A percentile compares a stretch with the other conserved stretches of the same genome.
These are phyloP conservation scores for Emiliania huxleyi DNA, from an alignment of 78 protist genomes.

Conservation along the genomic window DNA sequence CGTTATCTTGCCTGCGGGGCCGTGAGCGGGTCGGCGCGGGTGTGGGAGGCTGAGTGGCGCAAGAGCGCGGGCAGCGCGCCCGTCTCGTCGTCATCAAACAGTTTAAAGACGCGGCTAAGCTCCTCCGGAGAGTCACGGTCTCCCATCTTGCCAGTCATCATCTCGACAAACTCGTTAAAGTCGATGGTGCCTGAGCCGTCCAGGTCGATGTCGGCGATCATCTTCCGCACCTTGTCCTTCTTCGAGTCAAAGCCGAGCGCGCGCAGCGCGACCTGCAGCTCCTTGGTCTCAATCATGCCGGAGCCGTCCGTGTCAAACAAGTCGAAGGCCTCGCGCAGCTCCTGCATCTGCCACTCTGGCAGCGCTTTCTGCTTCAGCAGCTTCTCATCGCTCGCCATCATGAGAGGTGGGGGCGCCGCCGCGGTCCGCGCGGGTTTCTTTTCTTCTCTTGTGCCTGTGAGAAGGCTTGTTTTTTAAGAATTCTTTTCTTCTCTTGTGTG, in stretches of 20 bases:
- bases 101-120: constrained; percentile 85
- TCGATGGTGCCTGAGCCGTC: constrained; percentile 83
- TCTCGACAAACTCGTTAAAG: constrained; percentile 80
- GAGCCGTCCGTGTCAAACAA: constrained; percentile 70
- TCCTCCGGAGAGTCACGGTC: constrained; percentile 83
- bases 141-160: constrained; percentile 90
- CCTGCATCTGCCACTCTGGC: constrained; percentile 81
- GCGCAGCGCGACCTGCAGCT: constrained; percentile 92
- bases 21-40: no score
- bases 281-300: constrained; percentile 91
- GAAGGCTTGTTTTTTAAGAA: no score
- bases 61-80: no score
- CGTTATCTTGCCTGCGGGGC: constrained; percentile 73
- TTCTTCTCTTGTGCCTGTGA: no score
- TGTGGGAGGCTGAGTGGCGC: no score
- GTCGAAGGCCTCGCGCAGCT: constrained; percentile 86
- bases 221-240: constrained; percentile 82
- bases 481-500: no score
- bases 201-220: constrained; percentile 82
- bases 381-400: no score
- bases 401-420: no score
- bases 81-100: constrained; percentile 87
- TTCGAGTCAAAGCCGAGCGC: constrained; percentile 94
- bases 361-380: no score
- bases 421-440: no score